Evolutionary conservation across 345 rosid species (phyloP), one percentile per base, ranked within the genome.

Genomic region (Passiflora organensis): DNA sequence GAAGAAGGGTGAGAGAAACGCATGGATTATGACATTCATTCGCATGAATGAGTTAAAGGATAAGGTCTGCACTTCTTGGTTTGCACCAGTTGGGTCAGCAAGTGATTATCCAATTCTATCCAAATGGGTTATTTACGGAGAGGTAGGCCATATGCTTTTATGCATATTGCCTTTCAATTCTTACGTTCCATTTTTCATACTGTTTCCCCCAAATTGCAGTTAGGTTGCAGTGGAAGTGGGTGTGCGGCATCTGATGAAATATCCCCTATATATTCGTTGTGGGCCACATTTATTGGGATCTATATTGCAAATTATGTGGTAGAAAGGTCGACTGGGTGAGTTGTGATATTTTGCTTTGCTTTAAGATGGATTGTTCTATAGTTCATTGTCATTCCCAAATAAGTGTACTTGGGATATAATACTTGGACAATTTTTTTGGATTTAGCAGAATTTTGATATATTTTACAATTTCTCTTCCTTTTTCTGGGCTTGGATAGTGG

Each of bases 221-320:
- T 81, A 64, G 97, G 82, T 51, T 81, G 81, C 80, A 59, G 52
- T 51, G 93, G 83, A 12, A 74, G 50, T 69, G 73, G 69, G 20
- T 83, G 89, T 79, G 81, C 80, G 18, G 95, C 87, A 55, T 84
- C 99, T 21, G 79, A 84, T 72, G 97, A 84, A 72, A 93, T 93
- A 63, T 93, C 99, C 77, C 99, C 99, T 37, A 84, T 93, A 68
- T 93, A 89, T 78, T 93, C 99, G 2, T 69, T 93, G 39, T 93
- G 99, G 99, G 99, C 99, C 53, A 93, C 99, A 49, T 89, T 93
- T 67, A 89, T 93, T 65, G 99, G 97, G 56, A 91, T 93, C 65
- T 93, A 93, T 78, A 93, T 93, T 64, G 97, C 99, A 67, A 84
- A 93, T 75, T 89, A 93, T 72, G 99, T 93, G 44, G 94, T 93